Base-by-base conservation (phyloP, 1,284 basidiomycete species). In the Pseudozyma tsukubaensis region DNA sequence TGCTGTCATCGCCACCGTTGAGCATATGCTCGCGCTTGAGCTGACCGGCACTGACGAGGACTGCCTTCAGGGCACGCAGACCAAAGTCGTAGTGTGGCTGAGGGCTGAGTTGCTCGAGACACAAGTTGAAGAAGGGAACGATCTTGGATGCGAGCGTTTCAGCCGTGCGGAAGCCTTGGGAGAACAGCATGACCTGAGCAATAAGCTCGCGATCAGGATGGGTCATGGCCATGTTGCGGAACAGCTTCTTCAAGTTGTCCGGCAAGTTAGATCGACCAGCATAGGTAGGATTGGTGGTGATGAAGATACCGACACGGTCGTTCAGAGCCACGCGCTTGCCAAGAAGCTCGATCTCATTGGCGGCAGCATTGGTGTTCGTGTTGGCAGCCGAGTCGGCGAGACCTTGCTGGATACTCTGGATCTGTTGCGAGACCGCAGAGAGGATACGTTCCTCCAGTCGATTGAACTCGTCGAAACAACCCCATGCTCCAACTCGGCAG, bases 11-110 rank as follows among this genome's bases (percentile, higher is more conserved):
- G 32, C 69, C 67, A 19, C 54, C 74, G 18, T 43, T 50, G 18
- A 72, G 69, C 61, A 76, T 69, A 34, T 71, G 59, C 85, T 96
- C 94, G 73, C 97, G 91, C 86, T 99, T 99, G 80, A 99, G 88
- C 69, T 96, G 94, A 89, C 97, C 97, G 24, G 97, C 97, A 83
- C 94, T 96, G 35, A 94, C 91, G 45, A 99, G 88, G 3, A 99
- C 97, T 37, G 95, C 92, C 86, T 99, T 99, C 69, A 99, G 88
- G 13, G 97, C 97, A 78, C 97, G 94, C 42, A 99, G 88, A 86
- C 97, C 97, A 84, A 99, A 99, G 87, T 99, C 97, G 85, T 99
- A 99, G 86, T 99, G 97, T 2, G 96, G 94, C 84, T 99, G 97
- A 37, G 92, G 91, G 3, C 95, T 98, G 34, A 99, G 89, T 82